These are phyloP conservation scores for Colletotrichum noveboracense DNA, from an alignment of 2,329 filamentous ascomycete genomes.

Conservation along the genomic window DNA sequence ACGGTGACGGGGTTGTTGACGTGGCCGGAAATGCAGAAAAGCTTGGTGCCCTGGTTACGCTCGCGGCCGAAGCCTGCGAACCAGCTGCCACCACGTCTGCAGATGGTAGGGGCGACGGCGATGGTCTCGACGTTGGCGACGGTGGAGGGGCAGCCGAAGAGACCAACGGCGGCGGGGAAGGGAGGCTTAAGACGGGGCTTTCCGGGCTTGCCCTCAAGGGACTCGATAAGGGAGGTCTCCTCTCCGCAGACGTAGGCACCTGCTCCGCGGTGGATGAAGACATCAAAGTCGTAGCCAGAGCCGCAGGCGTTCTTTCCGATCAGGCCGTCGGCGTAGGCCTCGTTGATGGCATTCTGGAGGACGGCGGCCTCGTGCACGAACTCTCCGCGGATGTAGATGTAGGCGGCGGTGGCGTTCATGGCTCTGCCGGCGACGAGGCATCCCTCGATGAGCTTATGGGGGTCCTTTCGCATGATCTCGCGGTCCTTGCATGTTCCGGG, in stretches of 20 bases:
- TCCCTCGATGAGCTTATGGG: conserved; percentile 97
- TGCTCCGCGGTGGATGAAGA: conserved; percentile 95
- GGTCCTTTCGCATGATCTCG: conserved; percentile 99
- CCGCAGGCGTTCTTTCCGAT: conserved; percentile 99
- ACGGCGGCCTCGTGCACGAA: conserved; percentile 96
- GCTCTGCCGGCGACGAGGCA: conserved; percentile 94
- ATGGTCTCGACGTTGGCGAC: conserved; percentile 98
- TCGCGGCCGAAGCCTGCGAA: conserved; percentile 94
- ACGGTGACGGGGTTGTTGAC: conserved; percentile 99
- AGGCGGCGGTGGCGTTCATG: conserved; percentile 98
- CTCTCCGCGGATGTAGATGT: conserved; percentile 99
- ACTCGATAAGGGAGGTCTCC: conserved; percentile 98
- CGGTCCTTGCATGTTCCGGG: conserved; percentile 99
- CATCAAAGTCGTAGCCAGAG: conserved; percentile 96
- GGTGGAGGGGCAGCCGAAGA: conserved; percentile 97
- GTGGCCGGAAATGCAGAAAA: conserved; percentile 97
- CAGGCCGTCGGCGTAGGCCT: conserved; percentile 91
- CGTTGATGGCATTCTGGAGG: conserved; percentile 93
- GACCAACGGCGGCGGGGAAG: conserved; percentile 94
- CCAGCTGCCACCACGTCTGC: conserved; percentile 89
- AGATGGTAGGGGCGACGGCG: conserved; percentile 94
- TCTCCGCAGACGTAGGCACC: conserved; percentile 98
- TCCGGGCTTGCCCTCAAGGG: conserved; percentile 96
- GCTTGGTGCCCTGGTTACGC: conserved; percentile 95
- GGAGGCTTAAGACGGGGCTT: conserved; percentile 99